Conservation (phyloP, 1,139 yeast genomes). For the Lizanozyma gosingica region DNA sequence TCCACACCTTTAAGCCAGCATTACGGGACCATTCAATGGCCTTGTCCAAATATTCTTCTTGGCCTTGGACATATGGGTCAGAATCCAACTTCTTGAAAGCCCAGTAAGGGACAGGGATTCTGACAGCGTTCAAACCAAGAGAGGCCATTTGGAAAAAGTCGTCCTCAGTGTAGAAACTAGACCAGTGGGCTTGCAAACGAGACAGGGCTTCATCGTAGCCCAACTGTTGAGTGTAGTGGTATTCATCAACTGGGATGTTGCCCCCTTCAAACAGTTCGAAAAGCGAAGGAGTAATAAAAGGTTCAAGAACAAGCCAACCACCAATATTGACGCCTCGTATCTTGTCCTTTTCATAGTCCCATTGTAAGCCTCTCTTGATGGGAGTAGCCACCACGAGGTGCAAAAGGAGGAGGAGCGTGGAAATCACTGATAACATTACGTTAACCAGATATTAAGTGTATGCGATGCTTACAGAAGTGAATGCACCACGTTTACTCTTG, state of each 20-base stretch:
- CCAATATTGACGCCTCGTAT: slow-evolving; percentile 81
- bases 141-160: slow-evolving; percentile 57
- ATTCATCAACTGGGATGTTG: slow-evolving; percentile 77
- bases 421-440: no score
- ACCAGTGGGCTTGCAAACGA: slow-evolving; percentile 66
- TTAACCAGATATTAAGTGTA: no score
- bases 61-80: slow-evolving; percentile 91
- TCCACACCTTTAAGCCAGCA: slow-evolving; percentile 67
- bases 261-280: slow-evolving; percentile 42
- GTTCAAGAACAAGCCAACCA: slow-evolving; percentile 85
- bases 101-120: slow-evolving; percentile 97
- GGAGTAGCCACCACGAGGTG: not conserved
- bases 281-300: slow-evolving; percentile 77
- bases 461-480: no score
- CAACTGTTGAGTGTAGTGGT: slow-evolving; percentile 51
- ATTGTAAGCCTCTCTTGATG: slow-evolving; percentile 9
- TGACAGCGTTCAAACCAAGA: slow-evolving; percentile 74
- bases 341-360: slow-evolving; percentile 44
- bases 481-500: no score
- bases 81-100: slow-evolving; percentile 56
- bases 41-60: slow-evolving; percentile 57
- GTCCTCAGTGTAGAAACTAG: slow-evolving; percentile 62
- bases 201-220: slow-evolving; percentile 52
- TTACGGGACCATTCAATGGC: slow-evolving; percentile 72
- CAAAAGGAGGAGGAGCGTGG: not conserved